Percentiles rank a stretch among this genome's conserved stretches.
phyloP scores from a whole-genome alignment of 345 rosid genomes.

The Hevea brasiliensis region DNA sequence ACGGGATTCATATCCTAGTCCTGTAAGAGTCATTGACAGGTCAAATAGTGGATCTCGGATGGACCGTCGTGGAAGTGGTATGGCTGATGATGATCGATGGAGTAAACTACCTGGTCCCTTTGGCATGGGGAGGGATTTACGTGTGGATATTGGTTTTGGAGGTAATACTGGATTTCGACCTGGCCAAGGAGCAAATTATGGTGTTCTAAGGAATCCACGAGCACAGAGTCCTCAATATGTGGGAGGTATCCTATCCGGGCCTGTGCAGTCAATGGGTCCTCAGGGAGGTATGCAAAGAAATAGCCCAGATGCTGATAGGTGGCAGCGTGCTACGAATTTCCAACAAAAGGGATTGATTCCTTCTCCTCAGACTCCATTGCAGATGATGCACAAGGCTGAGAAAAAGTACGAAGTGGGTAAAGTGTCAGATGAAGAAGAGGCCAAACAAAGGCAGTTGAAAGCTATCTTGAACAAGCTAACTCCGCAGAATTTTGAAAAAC shows the following conservation, averaged over 20 bases:
- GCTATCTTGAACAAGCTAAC: conserved; percentile 91
- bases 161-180: conserved; percentile 56
- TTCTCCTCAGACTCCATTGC: conserved; percentile 80
- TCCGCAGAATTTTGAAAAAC: conserved; percentile 91
- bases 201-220: conserved; percentile 72
- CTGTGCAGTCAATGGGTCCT: conserved; percentile 61
- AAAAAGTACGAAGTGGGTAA: conserved; percentile 86
- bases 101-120: conserved; percentile 45
- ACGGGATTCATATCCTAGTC: conserved; percentile 55
- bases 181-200: conserved; percentile 72
- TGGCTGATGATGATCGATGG: conserved; percentile 75
- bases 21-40: conserved; percentile 67
- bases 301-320: conserved; percentile 68
- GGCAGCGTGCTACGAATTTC: conserved; percentile 73
- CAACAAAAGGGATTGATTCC: conserved; percentile 80
- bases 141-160: conserved; percentile 46
- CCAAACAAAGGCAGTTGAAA: conserved; percentile 86
- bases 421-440: conserved; percentile 69
- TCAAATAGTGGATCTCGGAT: conserved; percentile 55
- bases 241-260: conserved; percentile 70
- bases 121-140: conserved; percentile 57
- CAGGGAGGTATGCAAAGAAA: conserved; percentile 66
- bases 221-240: conserved; percentile 48
- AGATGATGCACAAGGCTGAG: conserved; percentile 92
- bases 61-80: conserved; percentile 69